Conservation (phyloP, 2,329 filamentous ascomycete species). For the Colletotrichum filicis region DNA sequence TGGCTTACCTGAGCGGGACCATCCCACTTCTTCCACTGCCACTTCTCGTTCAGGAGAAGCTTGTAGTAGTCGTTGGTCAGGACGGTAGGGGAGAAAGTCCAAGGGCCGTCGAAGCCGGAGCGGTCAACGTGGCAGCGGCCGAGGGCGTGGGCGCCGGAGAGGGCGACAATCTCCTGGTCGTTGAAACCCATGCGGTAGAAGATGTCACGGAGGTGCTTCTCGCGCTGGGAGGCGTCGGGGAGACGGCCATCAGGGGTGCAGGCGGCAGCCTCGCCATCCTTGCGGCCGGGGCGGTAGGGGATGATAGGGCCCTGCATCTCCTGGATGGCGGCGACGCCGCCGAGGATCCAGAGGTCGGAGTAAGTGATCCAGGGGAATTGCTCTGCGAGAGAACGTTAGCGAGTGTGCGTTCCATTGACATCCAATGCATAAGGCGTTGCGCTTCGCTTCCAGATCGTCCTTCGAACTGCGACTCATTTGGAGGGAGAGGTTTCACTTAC, state of each 20-base stretch:
- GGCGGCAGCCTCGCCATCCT: slow-evolving; percentile 80
- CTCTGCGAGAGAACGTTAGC: slow-evolving; percentile 50
- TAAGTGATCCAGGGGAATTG: slow-evolving; percentile 96
- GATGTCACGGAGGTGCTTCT: slow-evolving; percentile 87
- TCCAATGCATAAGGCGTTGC: neutral
- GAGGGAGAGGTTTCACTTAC: slow-evolving; percentile 53
- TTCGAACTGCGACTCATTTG: too few relatives aligned
- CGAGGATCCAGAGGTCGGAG: slow-evolving; percentile 96
- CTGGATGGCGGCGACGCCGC: slow-evolving; percentile 86
- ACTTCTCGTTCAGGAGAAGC: slow-evolving; percentile 90
- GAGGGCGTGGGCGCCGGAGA: slow-evolving; percentile 86
- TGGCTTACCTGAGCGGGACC: slow-evolving; percentile 76
- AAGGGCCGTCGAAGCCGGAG: slow-evolving; percentile 88
- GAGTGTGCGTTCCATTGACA: neutral
- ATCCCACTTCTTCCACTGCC: slow-evolving; percentile 91
- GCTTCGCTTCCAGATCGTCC: too few relatives aligned
- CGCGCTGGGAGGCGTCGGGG: slow-evolving; percentile 81
- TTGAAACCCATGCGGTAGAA: slow-evolving; percentile 98
- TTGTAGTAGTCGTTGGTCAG: slow-evolving; percentile 96
- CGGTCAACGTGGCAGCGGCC: slow-evolving; percentile 92
- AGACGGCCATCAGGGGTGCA: slow-evolving; percentile 95
- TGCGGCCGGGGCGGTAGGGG: slow-evolving; percentile 88
- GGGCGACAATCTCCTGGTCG: slow-evolving; percentile 94
- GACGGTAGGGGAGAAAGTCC: slow-evolving; percentile 91
- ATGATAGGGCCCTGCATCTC: slow-evolving; percentile 93